These are phyloP conservation scores for Tylopilus subfusipes DNA, from an alignment of 768 basidiomycete genomes.

Conservation along the genomic window DNA sequence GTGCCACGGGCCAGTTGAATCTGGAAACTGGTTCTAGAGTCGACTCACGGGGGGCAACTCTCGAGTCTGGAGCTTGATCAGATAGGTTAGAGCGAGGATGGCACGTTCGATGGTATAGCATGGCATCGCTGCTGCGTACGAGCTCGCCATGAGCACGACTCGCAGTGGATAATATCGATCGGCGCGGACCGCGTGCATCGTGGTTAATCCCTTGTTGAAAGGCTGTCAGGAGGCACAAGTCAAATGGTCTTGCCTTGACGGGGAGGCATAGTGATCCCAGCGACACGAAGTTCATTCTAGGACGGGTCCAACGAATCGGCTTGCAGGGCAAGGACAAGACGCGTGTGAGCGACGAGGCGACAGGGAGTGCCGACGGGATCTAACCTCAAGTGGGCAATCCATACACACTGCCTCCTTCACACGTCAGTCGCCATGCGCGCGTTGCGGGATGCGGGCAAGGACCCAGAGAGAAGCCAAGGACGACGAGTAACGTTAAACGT, in stretches of 20 bases:
- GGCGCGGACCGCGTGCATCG: constrained; percentile 15
- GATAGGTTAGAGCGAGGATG: neutral
- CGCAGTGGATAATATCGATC: constrained; percentile 14
- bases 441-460: neutral
- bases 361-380: constrained; percentile 2
- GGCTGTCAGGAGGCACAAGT: neutral
- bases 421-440: constrained; percentile 5
- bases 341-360: constrained; percentile 30
- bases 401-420: constrained; percentile 9
- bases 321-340: neutral
- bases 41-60: neutral
- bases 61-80: neutral
- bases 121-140: constrained; percentile 4
- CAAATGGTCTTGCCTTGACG: neutral
- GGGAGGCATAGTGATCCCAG: constrained; percentile 10
- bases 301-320: constrained; percentile 7
- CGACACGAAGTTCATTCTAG: constrained; percentile 18
- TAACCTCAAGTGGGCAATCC: constrained; percentile 8
- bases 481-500: too few relatives aligned
- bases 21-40: neutral
- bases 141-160: constrained; percentile 6
- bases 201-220: constrained; percentile 25
- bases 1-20: neutral
- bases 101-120: constrained; percentile 2
- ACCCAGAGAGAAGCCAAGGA: neutral